Percentiles rank a stretch among this genome's conserved stretches.
phyloP scores from a whole-genome alignment of 1,284 basidiomycete species.

The Melampsora americana region DNA sequence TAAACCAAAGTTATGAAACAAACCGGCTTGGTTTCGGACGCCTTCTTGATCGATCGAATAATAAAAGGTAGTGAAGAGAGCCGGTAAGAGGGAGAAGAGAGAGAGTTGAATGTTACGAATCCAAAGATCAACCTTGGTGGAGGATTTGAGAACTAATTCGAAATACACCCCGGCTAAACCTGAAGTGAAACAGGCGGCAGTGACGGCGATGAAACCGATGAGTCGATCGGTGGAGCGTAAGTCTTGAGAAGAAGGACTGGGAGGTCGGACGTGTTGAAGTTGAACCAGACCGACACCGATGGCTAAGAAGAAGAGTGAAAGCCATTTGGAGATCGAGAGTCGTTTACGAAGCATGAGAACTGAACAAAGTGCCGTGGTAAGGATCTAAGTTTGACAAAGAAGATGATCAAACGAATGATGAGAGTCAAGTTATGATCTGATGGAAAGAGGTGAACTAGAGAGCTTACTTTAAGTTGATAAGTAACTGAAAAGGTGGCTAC shows the following conservation, averaged over 20 bases:
- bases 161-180: conserved; percentile 98
- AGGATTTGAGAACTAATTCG: conserved; percentile 70
- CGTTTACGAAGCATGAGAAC: conserved; percentile 81
- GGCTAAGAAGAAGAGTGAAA: conserved; percentile 76
- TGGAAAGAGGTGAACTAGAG: background rate
- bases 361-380: conserved; percentile 91
- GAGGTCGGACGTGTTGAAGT: conserved; percentile 62
- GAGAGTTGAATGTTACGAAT: conserved; percentile 94
- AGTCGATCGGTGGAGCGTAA: conserved; percentile 58
- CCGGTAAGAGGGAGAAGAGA: conserved; percentile 86
- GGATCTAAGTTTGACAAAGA: conserved; percentile 62
- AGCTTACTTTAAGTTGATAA: conserved; percentile 47
- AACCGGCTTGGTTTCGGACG: conserved; percentile 56
- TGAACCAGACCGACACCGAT: conserved; percentile 90
- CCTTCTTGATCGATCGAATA: conserved; percentile 54
- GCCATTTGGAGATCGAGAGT: conserved; percentile 73
- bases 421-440: too few relatives aligned
- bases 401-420: background rate
- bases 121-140: conserved; percentile 69
- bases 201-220: conserved; percentile 78
- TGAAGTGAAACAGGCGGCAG: conserved; percentile 87
- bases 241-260: conserved; percentile 34
- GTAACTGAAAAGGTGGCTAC: conserved; percentile 83
- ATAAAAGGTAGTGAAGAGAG: conserved; percentile 73
- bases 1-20: conserved; percentile 74